A percentile compares a stretch with the other conserved stretches of the same genome.
phyloP scores from a whole-genome alignment of 768 basidiomycete species.

The Xerocomellus chrysenteron region DNA sequence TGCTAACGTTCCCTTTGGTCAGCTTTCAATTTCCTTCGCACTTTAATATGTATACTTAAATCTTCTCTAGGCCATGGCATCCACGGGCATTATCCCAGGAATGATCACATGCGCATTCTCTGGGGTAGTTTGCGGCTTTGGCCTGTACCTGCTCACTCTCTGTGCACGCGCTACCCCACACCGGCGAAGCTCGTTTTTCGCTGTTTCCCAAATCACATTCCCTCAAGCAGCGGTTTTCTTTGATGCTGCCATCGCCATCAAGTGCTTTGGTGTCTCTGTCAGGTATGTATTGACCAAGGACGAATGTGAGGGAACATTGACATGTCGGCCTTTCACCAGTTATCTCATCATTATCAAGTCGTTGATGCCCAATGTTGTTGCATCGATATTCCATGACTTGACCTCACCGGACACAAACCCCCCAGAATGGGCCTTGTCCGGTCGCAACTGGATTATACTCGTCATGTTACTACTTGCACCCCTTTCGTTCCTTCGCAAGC shows the following conservation, averaged over 20 bases:
- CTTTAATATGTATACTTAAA: background rate
- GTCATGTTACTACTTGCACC: slow-evolving; percentile 78
- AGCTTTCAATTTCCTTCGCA: slow-evolving; percentile 10
- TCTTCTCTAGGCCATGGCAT: slow-evolving; percentile 75
- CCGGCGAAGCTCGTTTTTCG: slow-evolving; percentile 79
- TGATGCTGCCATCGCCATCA: slow-evolving; percentile 91
- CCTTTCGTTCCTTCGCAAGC: slow-evolving; percentile 74
- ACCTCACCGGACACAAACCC: slow-evolving; percentile 61
- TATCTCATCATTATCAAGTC: slow-evolving; percentile 92
- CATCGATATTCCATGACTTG: slow-evolving; percentile 77
- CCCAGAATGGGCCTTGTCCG: slow-evolving; percentile 73
- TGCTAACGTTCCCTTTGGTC: slow-evolving; percentile 87
- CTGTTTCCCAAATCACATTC: slow-evolving; percentile 82
- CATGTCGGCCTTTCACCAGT: slow-evolving; percentile 35
- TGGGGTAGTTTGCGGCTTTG: slow-evolving; percentile 74
- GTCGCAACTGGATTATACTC: slow-evolving; percentile 79
- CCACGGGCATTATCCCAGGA: slow-evolving; percentile 87
- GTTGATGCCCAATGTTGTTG: slow-evolving; percentile 88
- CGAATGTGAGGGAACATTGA: background rate
- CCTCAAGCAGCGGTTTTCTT: slow-evolving; percentile 86
- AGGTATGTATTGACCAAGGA: slow-evolving; percentile 48
- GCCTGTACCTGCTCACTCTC: slow-evolving; percentile 83
- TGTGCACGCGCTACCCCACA: slow-evolving; percentile 78
- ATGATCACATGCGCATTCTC: slow-evolving; percentile 85
- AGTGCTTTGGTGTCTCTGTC: slow-evolving; percentile 95